Evolutionary conservation across 257 asterid genomes (phyloP), one percentile per base, ranked within the genome.

Genomic region (Knoxia roxburghii): DNA sequence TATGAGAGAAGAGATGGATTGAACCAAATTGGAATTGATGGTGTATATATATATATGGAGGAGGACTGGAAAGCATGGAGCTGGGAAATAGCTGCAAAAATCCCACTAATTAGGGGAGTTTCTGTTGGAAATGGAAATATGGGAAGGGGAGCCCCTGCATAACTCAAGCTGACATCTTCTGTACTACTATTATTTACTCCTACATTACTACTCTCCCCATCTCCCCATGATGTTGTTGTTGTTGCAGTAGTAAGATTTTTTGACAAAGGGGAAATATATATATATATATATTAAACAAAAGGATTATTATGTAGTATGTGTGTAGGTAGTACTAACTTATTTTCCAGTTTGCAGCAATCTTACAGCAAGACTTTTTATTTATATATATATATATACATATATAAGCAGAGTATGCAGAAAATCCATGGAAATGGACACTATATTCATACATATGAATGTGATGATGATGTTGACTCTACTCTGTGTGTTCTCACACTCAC

Each of bases 121-220:
- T 49, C 50, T 65, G 70, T 65, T 33, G 61, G 70, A 65, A 65
- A 49, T 32, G 70, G 60, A 50, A 50, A 33, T 24, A 48, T 50
- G 61, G 55, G 70, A 65, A 35, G n/a, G 46, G 55, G 50, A 26
- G 61, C 12, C 30, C 63, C 70, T 50, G 61, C 61, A 32, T 26
- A 66, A 51, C 61, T 66, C 51, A 51, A 33, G 61, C 70, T 66
- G 70, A 66, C 70, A 66, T 35, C 14, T 65, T 37, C 7, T 50
- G 60, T 50, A 50, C 49, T 65, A 7, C 41, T 37, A 9, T 37
- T 37, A 3, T 37, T 37, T 37, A 37, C 41, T 37, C 41, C 41
- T 37, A 37, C 41, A 7, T 3, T 23, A 12, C 18, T 13, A n/a
- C n/a, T n/a, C n/a, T 4, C 10, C 65, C 50, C 65, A 35, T 35